Percentiles rank a stretch among this genome's conserved stretches.
Evolutionary conservation across 1,284 basidiomycete genomes (phyloP).

Genomic region (Gastroboletus turbinatus): DNA sequence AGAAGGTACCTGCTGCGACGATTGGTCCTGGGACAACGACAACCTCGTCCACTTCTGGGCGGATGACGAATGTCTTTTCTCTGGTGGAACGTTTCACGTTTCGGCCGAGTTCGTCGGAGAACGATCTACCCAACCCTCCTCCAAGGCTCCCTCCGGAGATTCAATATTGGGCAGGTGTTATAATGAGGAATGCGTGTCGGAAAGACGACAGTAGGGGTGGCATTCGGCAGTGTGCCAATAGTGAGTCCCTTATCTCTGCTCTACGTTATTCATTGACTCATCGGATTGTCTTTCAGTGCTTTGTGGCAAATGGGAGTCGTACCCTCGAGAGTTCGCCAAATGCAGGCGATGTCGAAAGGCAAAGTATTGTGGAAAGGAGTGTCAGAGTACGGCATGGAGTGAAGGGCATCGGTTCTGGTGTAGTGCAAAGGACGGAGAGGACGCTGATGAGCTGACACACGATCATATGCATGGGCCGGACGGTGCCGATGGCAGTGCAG

Average conservation of each 20-base stretch:
- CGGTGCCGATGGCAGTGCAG: slow-evolving; percentile 6
- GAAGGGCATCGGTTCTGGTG: slow-evolving; percentile 95
- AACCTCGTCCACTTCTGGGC: slow-evolving; percentile 19
- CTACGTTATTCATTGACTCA: neutral
- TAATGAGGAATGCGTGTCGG: slow-evolving; percentile 98
- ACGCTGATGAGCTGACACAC: slow-evolving; percentile 41
- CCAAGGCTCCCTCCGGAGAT: slow-evolving; percentile 85
- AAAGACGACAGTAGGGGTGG: slow-evolving; percentile 94
- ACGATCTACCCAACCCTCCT: slow-evolving; percentile 67
- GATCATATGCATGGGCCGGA: slow-evolving; percentile 22
- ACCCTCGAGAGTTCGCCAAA: slow-evolving; percentile 95
- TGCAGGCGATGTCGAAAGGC: slow-evolving; percentile 95
- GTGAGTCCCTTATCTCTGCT: slow-evolving; percentile 41
- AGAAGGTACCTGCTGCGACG: slow-evolving; percentile 28
- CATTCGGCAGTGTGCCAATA: slow-evolving; percentile 97
- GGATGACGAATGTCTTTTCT: slow-evolving; percentile 89
- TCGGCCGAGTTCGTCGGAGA: slow-evolving; percentile 81
- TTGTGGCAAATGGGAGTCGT: slow-evolving; percentile 93
- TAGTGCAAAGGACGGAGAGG: slow-evolving; percentile 72
- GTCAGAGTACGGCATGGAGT: slow-evolving; percentile 96
- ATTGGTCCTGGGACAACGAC: slow-evolving; percentile 15
- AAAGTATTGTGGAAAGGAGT: slow-evolving; percentile 98
- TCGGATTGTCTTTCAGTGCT: slow-evolving; percentile 57
- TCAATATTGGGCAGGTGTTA: slow-evolving; percentile 99
- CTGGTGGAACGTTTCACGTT: slow-evolving; percentile 97